A percentile compares a stretch with the other conserved stretches of the same genome.
Conservation (phyloP, 2,329 filamentous ascomycete genomes). For the Phaeomoniella chlamydospora region DNA sequence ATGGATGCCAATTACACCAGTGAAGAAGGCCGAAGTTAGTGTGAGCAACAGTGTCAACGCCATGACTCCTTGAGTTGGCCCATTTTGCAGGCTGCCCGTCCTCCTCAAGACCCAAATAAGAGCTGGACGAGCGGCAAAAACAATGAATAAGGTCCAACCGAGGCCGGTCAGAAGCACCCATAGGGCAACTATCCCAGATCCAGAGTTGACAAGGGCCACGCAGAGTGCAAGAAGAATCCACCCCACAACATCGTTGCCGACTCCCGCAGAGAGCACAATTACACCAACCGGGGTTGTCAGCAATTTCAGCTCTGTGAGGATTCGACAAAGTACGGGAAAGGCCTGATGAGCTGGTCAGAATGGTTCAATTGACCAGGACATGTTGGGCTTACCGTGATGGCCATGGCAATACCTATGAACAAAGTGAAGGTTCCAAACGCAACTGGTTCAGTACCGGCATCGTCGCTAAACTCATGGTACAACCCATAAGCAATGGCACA, state of each 20-base stretch:
- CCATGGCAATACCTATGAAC: constrained; percentile 86
- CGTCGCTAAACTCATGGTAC: constrained; percentile 55
- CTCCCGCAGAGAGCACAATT: constrained; percentile 77
- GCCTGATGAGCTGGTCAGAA: too few relatives aligned
- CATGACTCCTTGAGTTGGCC: constrained; percentile 73
- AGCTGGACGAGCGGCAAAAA: constrained; percentile 55
- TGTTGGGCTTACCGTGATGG: constrained; percentile 58
- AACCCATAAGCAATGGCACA: constrained; percentile 68
- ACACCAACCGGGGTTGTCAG: constrained; percentile 72
- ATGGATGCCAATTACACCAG: constrained; percentile 80
- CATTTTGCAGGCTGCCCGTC: constrained; percentile 69
- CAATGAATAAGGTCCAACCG: constrained; percentile 63
- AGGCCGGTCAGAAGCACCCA: constrained; percentile 66
- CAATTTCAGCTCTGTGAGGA: constrained; percentile 79
- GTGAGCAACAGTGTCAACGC: constrained; percentile 68
- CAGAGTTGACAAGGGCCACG: constrained; percentile 82
- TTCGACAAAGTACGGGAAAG: constrained; percentile 84
- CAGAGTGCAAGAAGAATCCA: constrained; percentile 91
- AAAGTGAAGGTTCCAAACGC: constrained; percentile 50
- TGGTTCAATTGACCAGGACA: too few relatives aligned
- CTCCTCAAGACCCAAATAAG: constrained; percentile 62
- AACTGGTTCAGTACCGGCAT: constrained; percentile 41
- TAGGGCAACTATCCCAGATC: constrained; percentile 65
- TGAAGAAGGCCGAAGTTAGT: constrained; percentile 72
- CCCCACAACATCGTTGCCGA: constrained; percentile 80